Base-by-base conservation (phyloP, 805 yeast species). In the Suhomyces kilbournensis region DNA sequence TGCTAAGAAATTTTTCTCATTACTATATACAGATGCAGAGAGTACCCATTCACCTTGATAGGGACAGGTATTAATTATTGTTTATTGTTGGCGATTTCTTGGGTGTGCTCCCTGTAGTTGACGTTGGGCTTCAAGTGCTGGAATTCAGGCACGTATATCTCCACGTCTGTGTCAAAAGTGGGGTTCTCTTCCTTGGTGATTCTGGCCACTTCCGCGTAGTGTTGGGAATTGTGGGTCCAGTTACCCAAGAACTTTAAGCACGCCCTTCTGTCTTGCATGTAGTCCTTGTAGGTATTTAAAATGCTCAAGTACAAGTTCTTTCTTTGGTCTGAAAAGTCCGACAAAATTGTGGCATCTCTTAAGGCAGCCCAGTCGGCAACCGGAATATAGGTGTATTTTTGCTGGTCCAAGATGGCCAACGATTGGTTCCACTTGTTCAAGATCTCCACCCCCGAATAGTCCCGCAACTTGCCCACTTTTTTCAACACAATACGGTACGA, bases 341-440 rank as follows among this genome's bases (percentile, higher is more conserved):
- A 76, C 53, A 72, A 70, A 43, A 82, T 74, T 5, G 94, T 88
- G 19, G 93, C 89, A 66, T 85, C 91, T 71, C 92, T 82, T 53
- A 88, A 68, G 2, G 93, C 87, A 39, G 89, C 86, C 93, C 93
- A 88, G 69, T 87, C 93, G 9, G 94, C 93, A 65, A 83, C 84
- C 6, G 93, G 91, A 59, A 88, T 84, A 63, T 84, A 86, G 39
- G 68, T 70, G 68, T 80, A 81, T 9, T 75, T 77, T 45, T 68
- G 69, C 32, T 78, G 80, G 53, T 85, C 83, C 56, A 81, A 77
- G 39, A 59, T 56, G 9, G 56, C 46, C 40, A 84, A 68, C 45
- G 80, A 68, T 46, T 79, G 77, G 53, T 75, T 72, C 90, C 90
- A 85, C 56, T 76, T 75, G 30, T 67, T 61, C 55, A 83, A 66